Base-by-base conservation (phyloP, 1,284 basidiomycete species). In the Trametes pubescens region DNA sequence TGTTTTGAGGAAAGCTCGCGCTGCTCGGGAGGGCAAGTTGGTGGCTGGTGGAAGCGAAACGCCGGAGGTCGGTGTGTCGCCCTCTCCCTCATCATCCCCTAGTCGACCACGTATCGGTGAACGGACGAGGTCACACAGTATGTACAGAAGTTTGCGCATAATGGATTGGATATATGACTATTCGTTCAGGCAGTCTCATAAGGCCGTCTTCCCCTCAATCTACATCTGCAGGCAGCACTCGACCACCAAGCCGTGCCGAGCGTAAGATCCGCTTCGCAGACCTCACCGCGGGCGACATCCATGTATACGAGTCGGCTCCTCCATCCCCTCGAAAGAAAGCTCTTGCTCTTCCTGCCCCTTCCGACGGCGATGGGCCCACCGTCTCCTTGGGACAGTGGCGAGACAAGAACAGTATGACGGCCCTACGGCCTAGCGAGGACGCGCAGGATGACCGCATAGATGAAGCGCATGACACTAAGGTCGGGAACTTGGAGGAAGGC, bases 271-370 rank as follows among this genome's bases (percentile, higher is more conserved):
- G 85, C n/a, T 87, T 87, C 61, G 84, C 85, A 26, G 82, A 86
- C 9, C 72, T 86, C 13, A 82, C 79, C 0, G 79, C 83, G 0
- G 71, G 78, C 9, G 83, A 86, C 62, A 85, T 94, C 1, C 82
- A 92, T 73, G 88, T 93, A 0, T 94, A 93, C 70, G 89, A 92
- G 69, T 92, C 91, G 22, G 88, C 87, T 1, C 92, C 91, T 1
- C 80, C 89, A 2, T 93, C 92, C 4, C 91, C 92, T 0, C 84
- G 83, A 47, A 82, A 80, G 65, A 80, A 80, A 57, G 65, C 78
- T 0, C 67, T 85, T 4, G 76, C 78, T 0, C 70, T 82, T 0
- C 86, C 88, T 0, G 80, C 90, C 4, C 85, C 87, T 0, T 75
- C 81, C 7, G 73, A 70, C 7, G 71, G 67, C 49, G 83, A 84